Conservation (phyloP, 2,329 filamentous ascomycete genomes). For the Sporothrix inflata region DNA sequence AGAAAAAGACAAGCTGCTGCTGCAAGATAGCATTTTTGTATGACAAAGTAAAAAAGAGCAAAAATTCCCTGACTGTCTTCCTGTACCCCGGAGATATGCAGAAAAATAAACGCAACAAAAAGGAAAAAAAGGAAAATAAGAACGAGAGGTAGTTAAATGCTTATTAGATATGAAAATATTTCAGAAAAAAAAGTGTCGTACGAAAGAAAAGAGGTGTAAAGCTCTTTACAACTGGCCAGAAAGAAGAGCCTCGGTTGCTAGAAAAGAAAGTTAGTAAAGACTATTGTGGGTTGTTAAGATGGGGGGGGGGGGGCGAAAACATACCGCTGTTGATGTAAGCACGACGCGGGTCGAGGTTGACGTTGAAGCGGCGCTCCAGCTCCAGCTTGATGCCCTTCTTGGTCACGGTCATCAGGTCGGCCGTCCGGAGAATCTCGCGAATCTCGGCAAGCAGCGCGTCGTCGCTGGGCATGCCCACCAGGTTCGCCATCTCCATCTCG, state of each 20-base stretch:
- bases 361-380: slow-evolving; percentile 85
- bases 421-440: slow-evolving; percentile 85
- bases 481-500: slow-evolving; percentile 73
- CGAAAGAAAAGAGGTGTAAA: not conserved
- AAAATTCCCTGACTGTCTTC: slow-evolving; percentile 25
- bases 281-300: not conserved
- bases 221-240: slow-evolving; percentile 69
- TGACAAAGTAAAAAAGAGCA: slow-evolving; percentile 1
- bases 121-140: not conserved
- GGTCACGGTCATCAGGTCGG: slow-evolving; percentile 95
- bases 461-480: slow-evolving; percentile 79
- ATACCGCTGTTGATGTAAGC: slow-evolving; percentile 92
- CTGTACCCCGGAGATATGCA: slow-evolving; percentile 30
- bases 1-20: slow-evolving; percentile 11
- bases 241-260: slow-evolving; percentile 77
- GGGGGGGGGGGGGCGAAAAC: slow-evolving; percentile 42
- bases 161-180: slow-evolving; percentile 24
- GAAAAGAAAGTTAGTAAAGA: not conserved
- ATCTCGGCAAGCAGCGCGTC: slow-evolving; percentile 93
- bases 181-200: not conserved
- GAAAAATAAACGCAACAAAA: not conserved
- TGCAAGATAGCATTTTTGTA: not conserved
- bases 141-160: slow-evolving; percentile 6
- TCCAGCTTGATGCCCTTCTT: slow-evolving; percentile 98
- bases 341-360: slow-evolving; percentile 82